phyloP scores from a whole-genome alignment of 768 basidiomycete genomes.

The Obba rivulosa region DNA sequence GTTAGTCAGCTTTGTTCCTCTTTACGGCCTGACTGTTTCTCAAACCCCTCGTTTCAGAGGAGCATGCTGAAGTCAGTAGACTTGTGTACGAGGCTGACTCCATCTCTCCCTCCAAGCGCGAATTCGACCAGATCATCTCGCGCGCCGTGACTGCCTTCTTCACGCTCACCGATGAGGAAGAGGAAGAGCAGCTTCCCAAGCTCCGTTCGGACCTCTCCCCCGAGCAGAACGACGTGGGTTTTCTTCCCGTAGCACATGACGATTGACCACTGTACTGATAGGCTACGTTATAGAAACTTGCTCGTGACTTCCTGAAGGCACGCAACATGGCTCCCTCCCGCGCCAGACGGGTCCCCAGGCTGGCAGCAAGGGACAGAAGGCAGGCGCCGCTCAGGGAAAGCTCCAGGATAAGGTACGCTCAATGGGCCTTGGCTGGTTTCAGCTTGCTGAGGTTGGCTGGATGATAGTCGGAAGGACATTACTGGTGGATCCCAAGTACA shows the following conservation, averaged over 20 bases:
- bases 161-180: slow-evolving; percentile 19
- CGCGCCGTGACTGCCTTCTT: slow-evolving; percentile 15
- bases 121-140: slow-evolving; percentile 14
- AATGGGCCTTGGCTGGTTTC: no score
- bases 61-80: slow-evolving; percentile 17
- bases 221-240: slow-evolving; percentile 19
- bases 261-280: neutral
- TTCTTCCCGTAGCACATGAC: neutral
- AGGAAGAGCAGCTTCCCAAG: slow-evolving; percentile 14
- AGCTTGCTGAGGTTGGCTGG: no score
- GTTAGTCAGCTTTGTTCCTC: neutral
- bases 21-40: neutral
- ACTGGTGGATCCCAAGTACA: no score
- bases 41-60: slow-evolving; percentile 3
- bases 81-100: slow-evolving; percentile 14
- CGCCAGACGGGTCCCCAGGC: slow-evolving; percentile 19
- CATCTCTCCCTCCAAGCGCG: slow-evolving; percentile 3
- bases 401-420: slow-evolving; percentile 15
- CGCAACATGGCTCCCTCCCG: slow-evolving; percentile 17
- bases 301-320: slow-evolving; percentile 14
- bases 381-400: slow-evolving; percentile 11
- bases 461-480: no score
- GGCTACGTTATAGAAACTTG: slow-evolving; percentile 8
- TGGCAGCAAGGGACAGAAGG: slow-evolving; percentile 18
- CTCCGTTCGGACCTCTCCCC: slow-evolving; percentile 8